phyloP scores from a whole-genome alignment of 2,329 filamentous ascomycete genomes.

The Penicillium corylophilum region DNA sequence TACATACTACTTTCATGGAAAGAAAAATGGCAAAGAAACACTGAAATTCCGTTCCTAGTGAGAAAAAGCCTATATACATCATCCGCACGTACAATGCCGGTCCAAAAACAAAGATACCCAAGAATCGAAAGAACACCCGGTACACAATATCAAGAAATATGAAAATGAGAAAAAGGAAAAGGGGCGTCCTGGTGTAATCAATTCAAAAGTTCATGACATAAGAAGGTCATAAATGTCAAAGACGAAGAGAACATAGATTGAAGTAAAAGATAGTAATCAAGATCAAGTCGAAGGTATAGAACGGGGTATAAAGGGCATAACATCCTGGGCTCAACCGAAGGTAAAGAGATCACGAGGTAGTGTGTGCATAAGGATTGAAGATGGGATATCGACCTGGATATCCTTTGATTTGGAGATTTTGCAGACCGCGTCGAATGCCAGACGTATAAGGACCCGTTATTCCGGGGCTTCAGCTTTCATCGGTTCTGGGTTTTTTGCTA shows the following conservation, averaged over 20 bases:
- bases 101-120: constrained; percentile 2
- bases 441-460: background rate
- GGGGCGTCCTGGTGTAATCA: background rate
- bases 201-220: background rate
- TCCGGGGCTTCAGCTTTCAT: background rate
- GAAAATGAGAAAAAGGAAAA: constrained; percentile 7
- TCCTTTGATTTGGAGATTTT: constrained; percentile 3
- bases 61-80: constrained; percentile 16
- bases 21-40: background rate
- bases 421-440: background rate
- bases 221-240: constrained; percentile 2
- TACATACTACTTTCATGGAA: no score
- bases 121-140: background rate
- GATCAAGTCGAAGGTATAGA: constrained; percentile 11
- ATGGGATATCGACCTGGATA: constrained; percentile 10
- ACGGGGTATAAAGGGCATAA: constrained; percentile 23
- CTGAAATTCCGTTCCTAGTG: background rate
- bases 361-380: constrained; percentile 1
- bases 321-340: constrained; percentile 17
- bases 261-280: constrained; percentile 1
- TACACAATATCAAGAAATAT: constrained; percentile 5
- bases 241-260: constrained; percentile 2
- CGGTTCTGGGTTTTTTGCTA: constrained; percentile 42
- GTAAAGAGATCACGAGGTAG: constrained; percentile 6
- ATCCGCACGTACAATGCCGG: constrained; percentile 16